These are phyloP conservation scores for Corynespora cassiicola DNA, from an alignment of 2,329 filamentous ascomycete species.

Conservation along the genomic window DNA sequence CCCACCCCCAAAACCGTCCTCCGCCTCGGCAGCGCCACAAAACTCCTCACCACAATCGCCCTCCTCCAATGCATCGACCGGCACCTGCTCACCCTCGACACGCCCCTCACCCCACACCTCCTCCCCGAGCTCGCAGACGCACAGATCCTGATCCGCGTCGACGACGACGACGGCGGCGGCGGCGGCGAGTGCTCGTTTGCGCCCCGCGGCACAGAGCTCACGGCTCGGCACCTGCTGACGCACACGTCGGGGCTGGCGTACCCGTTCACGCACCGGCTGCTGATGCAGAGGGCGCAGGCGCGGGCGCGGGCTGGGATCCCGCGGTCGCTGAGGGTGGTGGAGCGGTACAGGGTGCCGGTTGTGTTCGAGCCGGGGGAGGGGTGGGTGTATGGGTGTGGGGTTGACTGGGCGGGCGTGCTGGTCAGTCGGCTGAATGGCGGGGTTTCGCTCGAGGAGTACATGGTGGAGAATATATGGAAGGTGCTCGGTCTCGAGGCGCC, in stretches of 20 bases:
- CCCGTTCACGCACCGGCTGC: constrained; percentile 9
- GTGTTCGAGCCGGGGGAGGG: constrained; percentile 20
- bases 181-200: constrained; percentile 1
- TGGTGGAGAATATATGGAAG: constrained; percentile 19
- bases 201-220: constrained; percentile 8
- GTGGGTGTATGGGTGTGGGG: constrained; percentile 20
- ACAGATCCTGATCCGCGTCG: constrained; percentile 11
- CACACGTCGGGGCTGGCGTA: constrained; percentile 24
- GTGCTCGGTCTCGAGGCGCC: constrained; percentile 10
- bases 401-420: constrained; percentile 20
- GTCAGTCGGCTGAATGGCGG: constrained; percentile 15
- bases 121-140: constrained; percentile 21
- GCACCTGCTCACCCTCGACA: constrained; percentile 23
- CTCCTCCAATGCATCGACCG: constrained; percentile 26
- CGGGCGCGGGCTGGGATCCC: background rate
- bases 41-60: constrained; percentile 25
- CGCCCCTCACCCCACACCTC: constrained; percentile 20
- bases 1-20: constrained; percentile 15
- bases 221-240: constrained; percentile 21
- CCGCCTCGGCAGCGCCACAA: constrained; percentile 26
- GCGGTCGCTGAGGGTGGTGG: constrained; percentile 3
- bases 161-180: no score
- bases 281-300: constrained; percentile 7
- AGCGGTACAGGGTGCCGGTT: constrained; percentile 14
- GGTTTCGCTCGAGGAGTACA: constrained; percentile 18